A percentile compares a stretch with the other conserved stretches of the same genome.
These are phyloP conservation scores for Carex myosuroides DNA, from an alignment of 176 grass and related monocot species.

Conservation along the genomic window DNA sequence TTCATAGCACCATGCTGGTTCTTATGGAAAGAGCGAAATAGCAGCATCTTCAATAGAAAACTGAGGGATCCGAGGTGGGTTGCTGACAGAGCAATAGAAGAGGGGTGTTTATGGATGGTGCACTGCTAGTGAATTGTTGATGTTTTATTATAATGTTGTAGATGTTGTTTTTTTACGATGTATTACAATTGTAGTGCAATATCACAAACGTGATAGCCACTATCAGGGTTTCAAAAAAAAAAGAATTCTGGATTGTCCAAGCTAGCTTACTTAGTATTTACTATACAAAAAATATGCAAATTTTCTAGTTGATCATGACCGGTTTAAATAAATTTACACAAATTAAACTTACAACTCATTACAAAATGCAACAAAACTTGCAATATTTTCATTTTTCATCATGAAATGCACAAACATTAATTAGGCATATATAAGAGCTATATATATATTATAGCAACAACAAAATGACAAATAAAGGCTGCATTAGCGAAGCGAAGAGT, in stretches of 20 bases:
- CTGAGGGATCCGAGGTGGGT: too few relatives aligned
- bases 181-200: too few relatives aligned
- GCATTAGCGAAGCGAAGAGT: neutral
- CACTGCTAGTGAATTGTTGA: too few relatives aligned
- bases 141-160: too few relatives aligned
- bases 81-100: too few relatives aligned
- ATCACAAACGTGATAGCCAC: too few relatives aligned
- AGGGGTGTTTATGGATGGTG: too few relatives aligned
- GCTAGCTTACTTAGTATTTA: neutral
- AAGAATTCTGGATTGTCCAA: neutral
- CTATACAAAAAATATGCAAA: neutral
- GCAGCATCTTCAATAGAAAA: too few relatives aligned
- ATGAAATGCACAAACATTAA: neutral
- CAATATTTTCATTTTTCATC: neutral
- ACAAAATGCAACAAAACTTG: neutral
- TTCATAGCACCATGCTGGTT: too few relatives aligned
- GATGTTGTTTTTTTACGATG: too few relatives aligned
- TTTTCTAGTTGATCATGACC: neutral
- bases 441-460: neutral
- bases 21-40: too few relatives aligned
- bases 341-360: neutral
- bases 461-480: neutral
- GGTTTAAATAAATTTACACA: neutral
- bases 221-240: too few relatives aligned
- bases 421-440: neutral